Evolutionary conservation across 176 grass and related monocot genomes (phyloP).

Genomic region (Oryza brachyantha): DNA sequence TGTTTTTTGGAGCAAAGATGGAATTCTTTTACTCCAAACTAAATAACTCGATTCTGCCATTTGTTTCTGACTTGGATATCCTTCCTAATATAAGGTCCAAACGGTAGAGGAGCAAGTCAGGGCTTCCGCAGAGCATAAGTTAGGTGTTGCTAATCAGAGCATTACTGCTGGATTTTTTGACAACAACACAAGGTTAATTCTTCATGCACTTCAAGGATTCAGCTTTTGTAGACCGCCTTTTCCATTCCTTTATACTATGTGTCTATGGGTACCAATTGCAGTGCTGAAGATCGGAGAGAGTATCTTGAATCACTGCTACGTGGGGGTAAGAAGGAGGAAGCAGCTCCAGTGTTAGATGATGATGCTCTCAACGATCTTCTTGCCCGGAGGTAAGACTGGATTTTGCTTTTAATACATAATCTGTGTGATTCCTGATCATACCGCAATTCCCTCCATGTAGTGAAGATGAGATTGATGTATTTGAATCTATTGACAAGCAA

Average conservation of each 20-base stretch:
- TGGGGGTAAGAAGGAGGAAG: constrained; percentile 97
- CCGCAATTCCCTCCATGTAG: constrained; percentile 39
- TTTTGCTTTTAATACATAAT: constrained; percentile 7
- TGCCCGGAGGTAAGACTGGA: constrained; percentile 64
- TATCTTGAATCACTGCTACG: constrained; percentile 94
- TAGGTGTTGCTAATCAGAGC: constrained; percentile 99
- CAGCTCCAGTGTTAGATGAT: constrained; percentile 85
- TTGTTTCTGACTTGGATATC: constrained; percentile 27
- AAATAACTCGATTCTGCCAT: neutral
- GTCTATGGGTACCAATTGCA: constrained; percentile 26
- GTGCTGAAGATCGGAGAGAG: constrained; percentile 96
- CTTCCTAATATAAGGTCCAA: constrained; percentile 59
- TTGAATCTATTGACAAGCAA: constrained; percentile 93
- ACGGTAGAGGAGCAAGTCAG: constrained; percentile 98
- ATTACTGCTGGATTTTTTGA: constrained; percentile 99
- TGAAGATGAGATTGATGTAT: constrained; percentile 94
- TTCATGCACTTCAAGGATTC: constrained; percentile 4
- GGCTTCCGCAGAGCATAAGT: constrained; percentile 99
- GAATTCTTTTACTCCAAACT: neutral
- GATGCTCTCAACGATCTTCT: constrained; percentile 94
- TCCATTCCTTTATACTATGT: constrained; percentile 22
- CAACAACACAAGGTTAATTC: constrained; percentile 89
- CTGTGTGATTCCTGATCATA: constrained; percentile 3
- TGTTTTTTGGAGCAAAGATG: neutral
- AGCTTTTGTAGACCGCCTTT: neutral